phyloP scores from a whole-genome alignment of 495 filamentous ascomycete genomes.

The Neurospora pannonica region DNA sequence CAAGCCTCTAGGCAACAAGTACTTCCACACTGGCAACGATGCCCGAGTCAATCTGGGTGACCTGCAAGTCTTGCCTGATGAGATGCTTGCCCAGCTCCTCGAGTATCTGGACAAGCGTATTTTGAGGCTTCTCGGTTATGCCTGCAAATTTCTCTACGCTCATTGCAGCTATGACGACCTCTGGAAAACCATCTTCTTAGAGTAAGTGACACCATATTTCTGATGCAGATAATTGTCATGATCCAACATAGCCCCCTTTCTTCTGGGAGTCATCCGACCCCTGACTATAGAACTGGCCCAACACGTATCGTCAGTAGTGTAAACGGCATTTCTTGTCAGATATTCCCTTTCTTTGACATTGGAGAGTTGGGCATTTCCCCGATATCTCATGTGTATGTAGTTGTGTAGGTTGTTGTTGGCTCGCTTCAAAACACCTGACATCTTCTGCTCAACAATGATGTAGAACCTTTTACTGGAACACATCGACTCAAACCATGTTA shows the following conservation, averaged over 20 bases:
- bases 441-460: neutral
- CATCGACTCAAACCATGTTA: neutral
- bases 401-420: neutral
- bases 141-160: slow-evolving; percentile 84
- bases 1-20: slow-evolving; percentile 83
- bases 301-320: neutral
- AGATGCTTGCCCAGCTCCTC: slow-evolving; percentile 65
- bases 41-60: slow-evolving; percentile 54
- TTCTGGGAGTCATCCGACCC: neutral
- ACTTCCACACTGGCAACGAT: slow-evolving; percentile 50
- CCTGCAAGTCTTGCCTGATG: slow-evolving; percentile 65
- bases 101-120: slow-evolving; percentile 59
- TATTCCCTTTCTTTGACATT: neutral
- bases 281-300: neutral
- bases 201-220: slow-evolving; percentile 50
- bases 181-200: slow-evolving; percentile 79
- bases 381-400: neutral
- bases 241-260: neutral
- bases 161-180: slow-evolving; percentile 79
- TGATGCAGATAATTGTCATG: neutral
- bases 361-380: neutral
- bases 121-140: slow-evolving; percentile 60
- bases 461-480: neutral
- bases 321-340: neutral
- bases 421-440: neutral